phyloP scores from a whole-genome alignment of 305 asterid genomes.

The Fraxinus dipetala region DNA sequence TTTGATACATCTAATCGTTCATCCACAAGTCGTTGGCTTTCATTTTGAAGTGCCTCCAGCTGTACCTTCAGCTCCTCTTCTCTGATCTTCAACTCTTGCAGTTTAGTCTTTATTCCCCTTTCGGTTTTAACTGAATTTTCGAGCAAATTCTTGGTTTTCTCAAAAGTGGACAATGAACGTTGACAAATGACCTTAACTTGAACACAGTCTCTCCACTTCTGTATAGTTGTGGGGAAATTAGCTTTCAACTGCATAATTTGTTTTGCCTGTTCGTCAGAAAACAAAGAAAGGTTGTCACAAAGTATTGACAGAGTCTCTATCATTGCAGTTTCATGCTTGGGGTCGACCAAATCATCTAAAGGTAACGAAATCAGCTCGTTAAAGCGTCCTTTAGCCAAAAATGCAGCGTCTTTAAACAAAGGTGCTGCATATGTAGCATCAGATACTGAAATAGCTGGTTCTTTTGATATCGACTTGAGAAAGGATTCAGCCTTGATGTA shows the following conservation, averaged over 20 bases:
- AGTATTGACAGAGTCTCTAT: slow-evolving; percentile 4
- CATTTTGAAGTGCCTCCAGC: not conserved
- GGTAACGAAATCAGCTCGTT: not conserved
- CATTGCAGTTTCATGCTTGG: slow-evolving; percentile 5
- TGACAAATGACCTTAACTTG: not conserved
- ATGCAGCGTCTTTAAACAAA: not conserved
- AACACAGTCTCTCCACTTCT: slow-evolving; percentile 11
- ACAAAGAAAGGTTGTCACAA: not conserved
- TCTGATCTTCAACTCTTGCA: not conserved
- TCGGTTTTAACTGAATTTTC: not conserved
- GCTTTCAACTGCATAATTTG: not conserved
- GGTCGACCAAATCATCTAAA: not conserved
- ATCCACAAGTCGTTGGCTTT: not conserved
- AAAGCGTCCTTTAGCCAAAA: not conserved
- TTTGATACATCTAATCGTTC: not conserved
- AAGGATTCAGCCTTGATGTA: slow-evolving; percentile 1
- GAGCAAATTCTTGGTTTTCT: slow-evolving; percentile 4
- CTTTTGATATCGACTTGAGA: not conserved
- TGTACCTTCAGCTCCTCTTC: not conserved
- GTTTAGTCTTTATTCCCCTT: not conserved
- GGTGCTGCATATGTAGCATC: not conserved
- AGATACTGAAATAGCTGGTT: not conserved
- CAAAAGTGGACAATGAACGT: not conserved
- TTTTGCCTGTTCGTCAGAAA: not conserved
- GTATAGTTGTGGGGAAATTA: not conserved